Evolutionary conservation across 2,329 filamentous ascomycete genomes (phyloP).

Genomic region (Fusarium cicatricum): DNA sequence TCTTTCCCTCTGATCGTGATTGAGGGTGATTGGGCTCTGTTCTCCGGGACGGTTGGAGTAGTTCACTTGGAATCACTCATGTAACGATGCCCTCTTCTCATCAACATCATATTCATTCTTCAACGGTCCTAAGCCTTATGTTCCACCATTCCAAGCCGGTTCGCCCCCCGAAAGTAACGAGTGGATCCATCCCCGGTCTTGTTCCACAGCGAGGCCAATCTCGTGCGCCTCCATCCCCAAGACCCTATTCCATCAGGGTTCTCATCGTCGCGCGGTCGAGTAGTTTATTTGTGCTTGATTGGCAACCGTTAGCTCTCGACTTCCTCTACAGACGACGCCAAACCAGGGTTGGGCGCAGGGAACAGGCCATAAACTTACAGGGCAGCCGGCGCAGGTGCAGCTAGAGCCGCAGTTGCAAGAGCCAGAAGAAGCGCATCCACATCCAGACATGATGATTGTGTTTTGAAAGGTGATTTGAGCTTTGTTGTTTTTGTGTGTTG

Average conservation of each 20-base stretch:
- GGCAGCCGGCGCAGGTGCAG: conserved; percentile 55
- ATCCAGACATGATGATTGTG: conserved; percentile 52
- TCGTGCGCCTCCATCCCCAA: conserved; percentile 9
- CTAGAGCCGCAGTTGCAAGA: conserved; percentile 52
- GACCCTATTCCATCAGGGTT: conserved; percentile 37
- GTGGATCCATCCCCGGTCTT: conserved; percentile 35
- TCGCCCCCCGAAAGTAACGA: conserved; percentile 12
- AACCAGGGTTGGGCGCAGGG: conserved; percentile 7
- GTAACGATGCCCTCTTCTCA: too few relatives aligned
- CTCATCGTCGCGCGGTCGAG: conserved; percentile 24
- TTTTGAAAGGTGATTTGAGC: conserved; percentile 16
- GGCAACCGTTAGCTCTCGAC: conserved; percentile 27
- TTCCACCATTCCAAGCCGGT: neutral
- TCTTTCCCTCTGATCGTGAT: conserved; percentile 37
- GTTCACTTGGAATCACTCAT: neutral
- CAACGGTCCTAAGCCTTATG: neutral
- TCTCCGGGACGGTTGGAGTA: neutral
- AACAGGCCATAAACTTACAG: conserved; percentile 45
- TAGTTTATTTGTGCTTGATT: conserved; percentile 44
- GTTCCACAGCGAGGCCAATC: conserved; percentile 10
- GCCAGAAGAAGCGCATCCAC: conserved; percentile 53
- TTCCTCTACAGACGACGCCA: conserved; percentile 7
- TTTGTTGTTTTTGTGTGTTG: conserved; percentile 14
- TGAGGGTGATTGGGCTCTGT: neutral
- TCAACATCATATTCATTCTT: too few relatives aligned